These are phyloP conservation scores for Cyclotella baltica DNA, from an alignment of 108 stramenopile species.

Conservation along the genomic window DNA sequence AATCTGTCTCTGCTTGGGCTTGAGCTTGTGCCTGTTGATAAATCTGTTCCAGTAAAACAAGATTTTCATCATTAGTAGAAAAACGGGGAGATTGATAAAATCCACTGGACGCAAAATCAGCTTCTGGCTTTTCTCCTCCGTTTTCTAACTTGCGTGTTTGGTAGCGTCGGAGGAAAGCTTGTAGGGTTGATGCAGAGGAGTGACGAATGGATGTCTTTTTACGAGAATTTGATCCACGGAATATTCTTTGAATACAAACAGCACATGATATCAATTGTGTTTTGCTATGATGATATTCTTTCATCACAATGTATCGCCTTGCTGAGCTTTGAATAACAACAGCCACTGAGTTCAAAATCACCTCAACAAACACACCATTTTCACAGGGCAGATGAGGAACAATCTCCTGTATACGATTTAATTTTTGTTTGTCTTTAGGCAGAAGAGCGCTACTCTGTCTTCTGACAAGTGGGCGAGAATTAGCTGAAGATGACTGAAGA, in stretches of 20 bases:
- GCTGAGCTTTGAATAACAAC: conserved; percentile 45
- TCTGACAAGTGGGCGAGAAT: not conserved
- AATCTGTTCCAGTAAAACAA: conserved; percentile 20
- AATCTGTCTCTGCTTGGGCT: conserved; percentile 2
- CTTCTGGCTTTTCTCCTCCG: not conserved
- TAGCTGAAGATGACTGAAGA: not conserved
- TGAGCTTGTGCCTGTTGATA: conserved; percentile 31
- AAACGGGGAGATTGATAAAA: conserved; percentile 8
- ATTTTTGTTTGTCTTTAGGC: conserved; percentile 28
- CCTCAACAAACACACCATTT: conserved; percentile 48
- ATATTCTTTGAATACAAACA: conserved; percentile 8
- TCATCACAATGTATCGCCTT: conserved; percentile 31
- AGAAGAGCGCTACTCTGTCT: conserved; percentile 33
- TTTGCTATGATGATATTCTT: not conserved
- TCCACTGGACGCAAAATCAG: not conserved
- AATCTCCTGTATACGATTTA: conserved; percentile 43
- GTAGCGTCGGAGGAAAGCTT: not conserved
- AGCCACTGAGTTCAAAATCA: conserved; percentile 48
- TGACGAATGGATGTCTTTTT: conserved; percentile 10
- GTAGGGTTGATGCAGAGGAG: conserved; percentile 4
- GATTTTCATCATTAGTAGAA: conserved; percentile 41
- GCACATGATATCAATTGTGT: not conserved
- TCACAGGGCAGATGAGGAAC: conserved; percentile 43
- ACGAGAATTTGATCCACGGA: conserved; percentile 8
- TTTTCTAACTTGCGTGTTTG: not conserved